Evolutionary conservation across 768 basidiomycete genomes (phyloP).

Genomic region (Suillus brevipes): DNA sequence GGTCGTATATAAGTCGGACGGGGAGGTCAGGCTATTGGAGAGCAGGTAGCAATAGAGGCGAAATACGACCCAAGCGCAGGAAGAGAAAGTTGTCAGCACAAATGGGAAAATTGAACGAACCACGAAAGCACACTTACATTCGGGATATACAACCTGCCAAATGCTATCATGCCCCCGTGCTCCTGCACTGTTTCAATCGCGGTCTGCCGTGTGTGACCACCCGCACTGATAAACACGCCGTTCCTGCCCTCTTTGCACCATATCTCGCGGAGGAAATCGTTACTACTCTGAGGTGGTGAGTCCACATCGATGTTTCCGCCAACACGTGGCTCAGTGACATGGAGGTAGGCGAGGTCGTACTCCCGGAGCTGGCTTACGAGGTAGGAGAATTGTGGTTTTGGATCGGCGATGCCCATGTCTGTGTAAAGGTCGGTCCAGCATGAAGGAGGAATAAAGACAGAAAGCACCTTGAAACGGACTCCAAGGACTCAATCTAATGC

Average conservation of each 20-base stretch:
- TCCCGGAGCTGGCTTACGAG: constrained; percentile 28
- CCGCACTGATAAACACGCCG: constrained; percentile 5
- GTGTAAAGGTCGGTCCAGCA: neutral
- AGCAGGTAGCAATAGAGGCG: neutral
- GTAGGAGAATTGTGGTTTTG: constrained; percentile 38
- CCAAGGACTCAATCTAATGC: constrained; percentile 47
- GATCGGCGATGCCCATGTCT: constrained; percentile 39
- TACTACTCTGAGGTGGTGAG: constrained; percentile 17
- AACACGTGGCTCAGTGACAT: constrained; percentile 37
- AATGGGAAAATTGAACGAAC: neutral
- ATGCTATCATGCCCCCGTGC: constrained; percentile 7
- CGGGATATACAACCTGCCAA: constrained; percentile 8
- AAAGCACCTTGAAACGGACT: constrained; percentile 32
- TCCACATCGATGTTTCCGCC: constrained; percentile 11
- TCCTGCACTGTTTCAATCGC: constrained; percentile 2
- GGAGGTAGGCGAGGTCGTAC: constrained; percentile 41
- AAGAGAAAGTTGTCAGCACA: neutral
- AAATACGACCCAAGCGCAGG: neutral
- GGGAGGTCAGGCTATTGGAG: constrained; percentile 35
- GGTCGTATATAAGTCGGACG: constrained; percentile 27
- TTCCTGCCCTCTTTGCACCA: constrained; percentile 19
- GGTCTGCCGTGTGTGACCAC: constrained; percentile 5
- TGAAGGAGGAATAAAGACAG: neutral
- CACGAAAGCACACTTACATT: neutral
- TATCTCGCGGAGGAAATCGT: constrained; percentile 28